phyloP scores from a whole-genome alignment of 2,329 filamentous ascomycete genomes.

The Parastagonospora nodorum region DNA sequence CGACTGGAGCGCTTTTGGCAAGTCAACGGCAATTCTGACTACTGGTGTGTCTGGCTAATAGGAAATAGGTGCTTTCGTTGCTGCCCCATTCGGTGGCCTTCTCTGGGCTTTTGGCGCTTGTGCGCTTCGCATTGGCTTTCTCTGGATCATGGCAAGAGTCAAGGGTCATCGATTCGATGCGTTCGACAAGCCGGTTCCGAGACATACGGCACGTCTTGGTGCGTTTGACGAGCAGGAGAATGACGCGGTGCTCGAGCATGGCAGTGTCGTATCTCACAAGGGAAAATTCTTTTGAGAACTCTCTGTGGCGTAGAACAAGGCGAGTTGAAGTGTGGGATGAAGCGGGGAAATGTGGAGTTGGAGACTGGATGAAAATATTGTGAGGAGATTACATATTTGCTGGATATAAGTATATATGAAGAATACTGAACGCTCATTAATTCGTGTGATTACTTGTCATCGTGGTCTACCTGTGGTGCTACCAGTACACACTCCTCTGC shows the following conservation, averaged over 20 bases:
- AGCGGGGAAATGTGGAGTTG: neutral
- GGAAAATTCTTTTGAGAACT: conserved; percentile 39
- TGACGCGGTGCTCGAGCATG: conserved; percentile 30
- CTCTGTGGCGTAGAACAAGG: neutral
- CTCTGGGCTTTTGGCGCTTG: conserved; percentile 72
- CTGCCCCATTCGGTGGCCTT: conserved; percentile 75
- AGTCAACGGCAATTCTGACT: neutral
- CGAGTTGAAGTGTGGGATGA: neutral
- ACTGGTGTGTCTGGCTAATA: conserved; percentile 7
- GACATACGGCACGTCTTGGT: conserved; percentile 8
- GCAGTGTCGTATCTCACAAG: conserved; percentile 24
- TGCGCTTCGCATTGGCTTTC: conserved; percentile 62
- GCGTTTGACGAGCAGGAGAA: conserved; percentile 31
- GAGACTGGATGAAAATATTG: neutral
- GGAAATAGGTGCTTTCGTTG: conserved; percentile 68
- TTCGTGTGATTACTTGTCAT: too few species aligned
- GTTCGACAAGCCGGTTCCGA: conserved; percentile 57
- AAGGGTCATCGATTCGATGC: conserved; percentile 69
- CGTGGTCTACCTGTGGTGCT: too few species aligned
- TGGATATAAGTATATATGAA: too few species aligned
- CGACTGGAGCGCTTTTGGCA: conserved; percentile 81
- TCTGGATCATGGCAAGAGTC: conserved; percentile 62
- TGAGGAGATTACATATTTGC: too few species aligned
- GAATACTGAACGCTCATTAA: too few species aligned
- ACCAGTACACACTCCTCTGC: too few species aligned